Conservation (phyloP, 1,284 basidiomycete species). For the Cutaneotrichosporon cavernicola region DNA sequence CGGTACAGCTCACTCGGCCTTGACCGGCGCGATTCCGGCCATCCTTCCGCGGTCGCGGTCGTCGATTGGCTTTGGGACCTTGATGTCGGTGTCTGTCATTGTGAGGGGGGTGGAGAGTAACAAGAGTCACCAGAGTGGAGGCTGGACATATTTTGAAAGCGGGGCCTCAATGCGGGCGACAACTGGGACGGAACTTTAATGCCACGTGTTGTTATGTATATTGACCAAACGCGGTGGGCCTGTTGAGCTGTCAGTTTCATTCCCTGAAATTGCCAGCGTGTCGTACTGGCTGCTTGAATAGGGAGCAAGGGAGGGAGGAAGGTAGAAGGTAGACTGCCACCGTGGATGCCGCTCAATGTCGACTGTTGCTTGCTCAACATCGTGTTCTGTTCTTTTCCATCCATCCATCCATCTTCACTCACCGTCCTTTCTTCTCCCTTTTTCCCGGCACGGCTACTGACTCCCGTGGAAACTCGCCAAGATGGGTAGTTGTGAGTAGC, state of each 20-base stretch:
- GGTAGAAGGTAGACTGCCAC: not conserved
- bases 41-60: slow-evolving; percentile 13
- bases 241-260: too few species aligned
- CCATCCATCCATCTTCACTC: slow-evolving; percentile 6
- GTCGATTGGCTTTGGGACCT: not conserved
- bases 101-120: not conserved
- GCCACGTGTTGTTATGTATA: not conserved
- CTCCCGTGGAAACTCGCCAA: slow-evolving; percentile 29
- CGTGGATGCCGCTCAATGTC: not conserved
- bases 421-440: slow-evolving; percentile 10
- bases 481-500: slow-evolving; percentile 44
- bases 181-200: not conserved
- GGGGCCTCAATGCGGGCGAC: not conserved
- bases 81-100: slow-evolving; percentile 1
- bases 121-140: not conserved
- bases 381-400: not conserved
- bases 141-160: not conserved
- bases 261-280: slow-evolving; percentile 7
- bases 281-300: not conserved
- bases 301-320: not conserved
- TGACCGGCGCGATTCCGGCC: slow-evolving; percentile 68
- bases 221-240: not conserved
- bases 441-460: slow-evolving; percentile 24
- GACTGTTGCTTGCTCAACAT: not conserved
- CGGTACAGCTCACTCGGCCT: slow-evolving; percentile 65